Evolutionary conservation across 2,329 filamentous ascomycete genomes (phyloP), one percentile per base, ranked within the genome.

Genomic region (Zymoseptoria tritici): DNA sequence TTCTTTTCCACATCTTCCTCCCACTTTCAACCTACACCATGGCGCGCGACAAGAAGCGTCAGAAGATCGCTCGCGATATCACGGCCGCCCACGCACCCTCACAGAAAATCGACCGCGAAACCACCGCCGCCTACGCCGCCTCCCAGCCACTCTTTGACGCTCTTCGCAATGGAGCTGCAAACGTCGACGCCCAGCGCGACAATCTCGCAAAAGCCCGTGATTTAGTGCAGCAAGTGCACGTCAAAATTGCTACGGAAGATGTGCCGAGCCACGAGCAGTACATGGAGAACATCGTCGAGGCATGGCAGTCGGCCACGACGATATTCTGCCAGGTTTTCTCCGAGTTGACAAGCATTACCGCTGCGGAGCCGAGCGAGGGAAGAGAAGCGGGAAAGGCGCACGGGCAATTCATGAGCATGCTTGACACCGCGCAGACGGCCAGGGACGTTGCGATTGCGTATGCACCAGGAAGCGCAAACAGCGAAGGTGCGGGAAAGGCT

Each of bases 91-190:
- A 54, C 57, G 53, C 56, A 26, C 64, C 65, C 57, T 51, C 60
- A 13, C 60, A 60, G 13, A 64, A 65, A 36, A 21, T 57, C 22
- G 59, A 63, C 26, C 60, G 63, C 50, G 42, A 60, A 49, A 21
- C 54, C 49, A 64, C 51, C 13, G 70, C 70, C 11, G 70, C 70
- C 16, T 71, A 70, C 46, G 63, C 64, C 24, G 69, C 68, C 4
- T 70, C 67, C 2, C 70, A 72, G 57, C 68, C 67, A 20, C 59
- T 72, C 36, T 71, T 69, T 62, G 62, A 68, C 57, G 64, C 66
- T 16, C 64, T 72, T 5, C 59, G 62, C n/a, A 61, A 57, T 54
- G 68, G 64, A n/a, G 62, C 60, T 46, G 54, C 52, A 5, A 49
- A 58, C 7, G 20, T 69, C 20, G 59, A 61, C 22, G 52, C 64